Conservation (phyloP, 805 yeast species). For the Kluyveromyces aestuarii region DNA sequence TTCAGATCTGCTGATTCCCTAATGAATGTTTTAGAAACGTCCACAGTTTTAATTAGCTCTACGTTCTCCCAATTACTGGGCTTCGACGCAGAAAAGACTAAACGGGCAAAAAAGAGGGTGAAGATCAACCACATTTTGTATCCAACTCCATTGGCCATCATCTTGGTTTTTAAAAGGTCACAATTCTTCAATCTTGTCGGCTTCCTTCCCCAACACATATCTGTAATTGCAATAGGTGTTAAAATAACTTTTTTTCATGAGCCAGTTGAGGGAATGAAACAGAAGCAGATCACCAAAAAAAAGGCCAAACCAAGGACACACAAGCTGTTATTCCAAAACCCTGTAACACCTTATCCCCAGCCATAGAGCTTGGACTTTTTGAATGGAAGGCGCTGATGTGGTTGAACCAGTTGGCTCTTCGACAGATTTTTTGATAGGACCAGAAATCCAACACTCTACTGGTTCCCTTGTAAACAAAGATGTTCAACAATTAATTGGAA, state of each 20-base stretch:
- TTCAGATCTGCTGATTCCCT: slow-evolving; percentile 50
- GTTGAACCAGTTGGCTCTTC: slow-evolving; percentile 4
- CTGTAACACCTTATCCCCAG: no score
- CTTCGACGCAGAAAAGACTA: slow-evolving; percentile 4
- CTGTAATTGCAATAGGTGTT: background rate
- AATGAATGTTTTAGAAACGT: slow-evolving; percentile 56
- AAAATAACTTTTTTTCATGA: background rate
- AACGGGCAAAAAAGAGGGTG: background rate
- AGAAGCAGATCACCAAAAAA: background rate
- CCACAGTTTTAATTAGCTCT: slow-evolving; percentile 48
- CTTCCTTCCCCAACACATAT: background rate
- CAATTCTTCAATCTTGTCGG: background rate
- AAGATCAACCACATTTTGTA: background rate
- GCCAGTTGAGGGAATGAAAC: background rate
- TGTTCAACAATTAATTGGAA: slow-evolving; percentile 6
- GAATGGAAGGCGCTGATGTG: background rate
- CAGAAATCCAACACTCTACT: slow-evolving; percentile 10
- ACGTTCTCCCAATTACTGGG: slow-evolving; percentile 41
- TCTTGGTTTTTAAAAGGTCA: background rate
- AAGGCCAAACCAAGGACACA: background rate
- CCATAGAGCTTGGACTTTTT: background rate
- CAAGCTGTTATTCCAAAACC: background rate
- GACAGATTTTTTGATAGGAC: slow-evolving; percentile 12
- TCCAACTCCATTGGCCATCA: background rate
- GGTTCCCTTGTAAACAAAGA: slow-evolving; percentile 12